Evolutionary conservation across 2,329 filamentous ascomycete genomes (phyloP).

Genomic region (Truncatella angustata): DNA sequence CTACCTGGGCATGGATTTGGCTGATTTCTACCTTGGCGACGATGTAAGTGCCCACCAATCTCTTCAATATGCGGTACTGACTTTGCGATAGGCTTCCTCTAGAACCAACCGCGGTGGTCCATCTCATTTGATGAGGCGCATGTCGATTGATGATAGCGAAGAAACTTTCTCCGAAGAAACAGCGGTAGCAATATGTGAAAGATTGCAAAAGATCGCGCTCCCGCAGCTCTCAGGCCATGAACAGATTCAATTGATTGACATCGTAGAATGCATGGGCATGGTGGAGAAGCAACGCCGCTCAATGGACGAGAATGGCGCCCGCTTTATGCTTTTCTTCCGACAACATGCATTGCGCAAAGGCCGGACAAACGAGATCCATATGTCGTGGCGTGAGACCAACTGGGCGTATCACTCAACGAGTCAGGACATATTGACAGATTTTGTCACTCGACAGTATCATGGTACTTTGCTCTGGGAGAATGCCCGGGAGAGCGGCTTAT

Average conservation of each 20-base stretch:
- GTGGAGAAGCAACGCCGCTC: constrained; percentile 86
- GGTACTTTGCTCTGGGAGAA: constrained; percentile 80
- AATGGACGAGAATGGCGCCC: constrained; percentile 84
- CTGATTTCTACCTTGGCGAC: constrained; percentile 52
- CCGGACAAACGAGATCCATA: constrained; percentile 60
- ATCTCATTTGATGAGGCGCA: constrained; percentile 36
- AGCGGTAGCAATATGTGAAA: constrained; percentile 70
- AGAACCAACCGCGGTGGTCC: constrained; percentile 24
- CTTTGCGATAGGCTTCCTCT: constrained; percentile 5
- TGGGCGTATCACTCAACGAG: constrained; percentile 84
- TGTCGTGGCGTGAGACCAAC: constrained; percentile 77
- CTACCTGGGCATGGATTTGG: constrained; percentile 65
- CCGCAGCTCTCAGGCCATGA: constrained; percentile 80
- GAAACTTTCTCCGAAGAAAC: constrained; percentile 69
- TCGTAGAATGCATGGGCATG: constrained; percentile 78
- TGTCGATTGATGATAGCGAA: constrained; percentile 50
- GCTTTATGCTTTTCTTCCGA: constrained; percentile 84
- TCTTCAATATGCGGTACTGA: background rate
- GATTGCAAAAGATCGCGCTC: constrained; percentile 71
- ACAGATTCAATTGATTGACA: constrained; percentile 81
- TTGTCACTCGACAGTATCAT: constrained; percentile 77
- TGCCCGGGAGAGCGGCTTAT: constrained; percentile 82
- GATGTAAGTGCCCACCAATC: constrained; percentile 26
- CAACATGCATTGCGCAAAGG: constrained; percentile 72
- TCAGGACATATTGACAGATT: constrained; percentile 85